Conservation (phyloP, 345 rosid genomes). For the Euphorbia peplus region DNA sequence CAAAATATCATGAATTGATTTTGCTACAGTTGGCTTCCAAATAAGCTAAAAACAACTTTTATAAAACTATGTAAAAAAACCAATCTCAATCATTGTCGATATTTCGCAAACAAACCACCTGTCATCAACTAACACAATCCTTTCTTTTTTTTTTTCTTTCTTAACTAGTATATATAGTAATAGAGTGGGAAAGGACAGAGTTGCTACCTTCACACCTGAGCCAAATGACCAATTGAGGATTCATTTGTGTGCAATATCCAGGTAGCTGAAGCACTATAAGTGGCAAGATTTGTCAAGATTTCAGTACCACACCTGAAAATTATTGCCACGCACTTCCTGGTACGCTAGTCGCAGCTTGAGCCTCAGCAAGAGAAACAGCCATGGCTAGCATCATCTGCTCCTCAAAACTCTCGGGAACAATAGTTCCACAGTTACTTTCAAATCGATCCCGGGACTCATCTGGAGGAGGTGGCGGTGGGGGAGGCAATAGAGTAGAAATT, state of each 20-base stretch:
- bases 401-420: constrained; percentile 82
- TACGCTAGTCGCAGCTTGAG: constrained; percentile 50
- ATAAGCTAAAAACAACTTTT: constrained; percentile 5
- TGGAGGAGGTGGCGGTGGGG: constrained; percentile 29
- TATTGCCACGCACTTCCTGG: constrained; percentile 70
- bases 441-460: constrained; percentile 38
- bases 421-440: constrained; percentile 39
- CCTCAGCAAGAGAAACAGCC: constrained; percentile 94
- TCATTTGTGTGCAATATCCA: constrained; percentile 16
- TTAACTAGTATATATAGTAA: constrained; percentile 21
- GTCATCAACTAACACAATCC: constrained; percentile 30
- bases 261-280: constrained; percentile 20
- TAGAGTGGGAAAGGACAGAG: constrained; percentile 9
- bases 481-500: constrained; percentile 29
- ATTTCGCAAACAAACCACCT: constrained; percentile 23
- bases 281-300: constrained; percentile 19
- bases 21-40: background rate
- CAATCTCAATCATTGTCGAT: constrained; percentile 20
- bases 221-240: constrained; percentile 11
- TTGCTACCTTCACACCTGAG: constrained; percentile 24
- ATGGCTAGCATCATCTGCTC: constrained; percentile 96
- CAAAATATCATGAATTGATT: background rate
- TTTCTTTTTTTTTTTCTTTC: constrained; percentile 18
- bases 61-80: background rate
- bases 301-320: constrained; percentile 17